phyloP scores from a whole-genome alignment of 2,329 filamentous ascomycete genomes.

The Fusarium illudens region DNA sequence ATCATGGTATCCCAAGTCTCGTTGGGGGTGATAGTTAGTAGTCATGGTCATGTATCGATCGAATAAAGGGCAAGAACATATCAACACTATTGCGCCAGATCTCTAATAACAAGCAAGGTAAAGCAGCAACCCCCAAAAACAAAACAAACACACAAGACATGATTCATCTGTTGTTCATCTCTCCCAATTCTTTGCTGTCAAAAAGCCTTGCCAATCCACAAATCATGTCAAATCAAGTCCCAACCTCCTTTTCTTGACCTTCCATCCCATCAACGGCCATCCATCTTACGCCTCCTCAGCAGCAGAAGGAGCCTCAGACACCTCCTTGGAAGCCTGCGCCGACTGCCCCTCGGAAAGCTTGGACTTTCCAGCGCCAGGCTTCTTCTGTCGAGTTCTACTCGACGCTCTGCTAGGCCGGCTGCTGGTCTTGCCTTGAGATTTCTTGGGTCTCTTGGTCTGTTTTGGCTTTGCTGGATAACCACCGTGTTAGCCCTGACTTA shows the following conservation, averaged over 20 bases:
- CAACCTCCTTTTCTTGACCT: not conserved
- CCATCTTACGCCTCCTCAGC: not conserved
- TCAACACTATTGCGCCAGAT: not conserved
- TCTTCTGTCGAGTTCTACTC: constrained; percentile 13
- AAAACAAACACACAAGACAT: not conserved
- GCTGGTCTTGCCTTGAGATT: constrained; percentile 3
- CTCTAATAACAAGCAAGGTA: not conserved
- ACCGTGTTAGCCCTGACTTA: not conserved
- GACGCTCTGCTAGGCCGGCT: constrained; percentile 14
- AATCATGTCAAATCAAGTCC: not conserved
- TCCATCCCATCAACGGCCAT: not conserved
- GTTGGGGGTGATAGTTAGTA: too few relatives aligned
- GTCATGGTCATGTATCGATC: too few relatives aligned
- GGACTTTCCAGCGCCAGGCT: not conserved
- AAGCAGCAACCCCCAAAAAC: not conserved
- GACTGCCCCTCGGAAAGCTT: not conserved
- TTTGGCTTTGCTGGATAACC: constrained; percentile 1
- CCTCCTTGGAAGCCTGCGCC: not conserved
- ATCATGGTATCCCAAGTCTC: too few relatives aligned
- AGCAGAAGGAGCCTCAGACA: not conserved
- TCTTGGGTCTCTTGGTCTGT: not conserved
- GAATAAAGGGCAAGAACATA: too few relatives aligned
- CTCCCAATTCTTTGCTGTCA: not conserved
- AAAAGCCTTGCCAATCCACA: not conserved
- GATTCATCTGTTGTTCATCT: not conserved